phyloP scores from a whole-genome alignment of 2,329 filamentous ascomycete species.

The Pyrenophora tritici-repentis region DNA sequence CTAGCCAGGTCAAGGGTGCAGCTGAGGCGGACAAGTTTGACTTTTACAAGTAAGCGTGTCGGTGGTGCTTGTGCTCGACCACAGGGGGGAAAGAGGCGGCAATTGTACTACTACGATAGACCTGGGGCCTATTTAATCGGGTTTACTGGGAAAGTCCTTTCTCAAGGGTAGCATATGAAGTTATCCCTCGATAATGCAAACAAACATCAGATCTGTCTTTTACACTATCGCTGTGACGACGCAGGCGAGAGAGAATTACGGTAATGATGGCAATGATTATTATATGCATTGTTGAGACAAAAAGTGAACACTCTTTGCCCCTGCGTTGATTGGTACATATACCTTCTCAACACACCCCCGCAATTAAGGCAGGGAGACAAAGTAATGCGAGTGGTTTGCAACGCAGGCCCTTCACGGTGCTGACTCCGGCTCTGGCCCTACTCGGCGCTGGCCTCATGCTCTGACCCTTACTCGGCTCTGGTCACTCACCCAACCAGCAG shows the following conservation, averaged over 20 bases:
- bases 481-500: too few relatives aligned
- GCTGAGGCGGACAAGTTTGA: slow-evolving; percentile 78
- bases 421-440: too few relatives aligned
- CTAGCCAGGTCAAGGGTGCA: slow-evolving; percentile 89
- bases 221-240: neutral
- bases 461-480: too few relatives aligned
- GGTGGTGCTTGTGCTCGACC: neutral
- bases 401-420: too few relatives aligned
- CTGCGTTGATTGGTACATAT: too few relatives aligned
- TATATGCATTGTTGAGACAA: too few relatives aligned
- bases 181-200: slow-evolving; percentile 1
- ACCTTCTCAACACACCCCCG: too few relatives aligned
- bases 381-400: too few relatives aligned
- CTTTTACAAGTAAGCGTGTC: slow-evolving; percentile 54
- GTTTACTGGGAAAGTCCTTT: neutral
- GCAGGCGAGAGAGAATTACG: too few relatives aligned
- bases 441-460: too few relatives aligned
- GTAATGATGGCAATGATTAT: neutral
- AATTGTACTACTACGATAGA: slow-evolving; percentile 29
- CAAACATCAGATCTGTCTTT: neutral
- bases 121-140: neutral
- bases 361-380: too few relatives aligned
- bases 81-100: slow-evolving; percentile 7
- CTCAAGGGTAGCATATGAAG: neutral
- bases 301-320: too few relatives aligned